Evolutionary conservation across 2,329 filamentous ascomycete species (phyloP).

Genomic region (Aureobasidium leucospermi): DNA sequence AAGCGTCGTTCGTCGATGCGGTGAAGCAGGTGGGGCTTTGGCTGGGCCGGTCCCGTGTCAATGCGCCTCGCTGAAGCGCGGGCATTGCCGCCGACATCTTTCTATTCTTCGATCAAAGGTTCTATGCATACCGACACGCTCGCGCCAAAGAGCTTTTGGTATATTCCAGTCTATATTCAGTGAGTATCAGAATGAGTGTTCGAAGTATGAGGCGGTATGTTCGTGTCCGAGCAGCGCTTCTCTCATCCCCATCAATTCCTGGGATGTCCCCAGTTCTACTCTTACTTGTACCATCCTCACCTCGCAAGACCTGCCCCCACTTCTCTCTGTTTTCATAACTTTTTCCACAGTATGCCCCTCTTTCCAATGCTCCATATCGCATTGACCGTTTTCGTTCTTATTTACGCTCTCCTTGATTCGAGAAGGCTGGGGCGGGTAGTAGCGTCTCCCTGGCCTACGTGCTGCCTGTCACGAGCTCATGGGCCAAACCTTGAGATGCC

Average conservation of each 20-base stretch:
- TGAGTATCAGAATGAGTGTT: background rate
- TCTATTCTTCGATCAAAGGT: background rate
- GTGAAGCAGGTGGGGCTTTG: slow-evolving; percentile 4
- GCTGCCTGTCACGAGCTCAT: background rate
- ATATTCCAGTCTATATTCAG: background rate
- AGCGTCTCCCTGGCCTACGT: background rate
- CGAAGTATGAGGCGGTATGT: background rate
- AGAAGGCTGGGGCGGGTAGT: background rate
- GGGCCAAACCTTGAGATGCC: background rate
- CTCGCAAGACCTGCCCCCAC: slow-evolving; percentile 6
- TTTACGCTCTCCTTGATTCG: background rate
- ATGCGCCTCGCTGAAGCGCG: background rate
- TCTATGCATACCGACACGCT: slow-evolving; percentile 9
- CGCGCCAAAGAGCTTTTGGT: background rate
- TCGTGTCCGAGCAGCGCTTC: background rate
- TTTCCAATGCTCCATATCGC: background rate
- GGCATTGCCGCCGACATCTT: background rate
- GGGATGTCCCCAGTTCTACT: background rate
- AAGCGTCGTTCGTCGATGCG: background rate
- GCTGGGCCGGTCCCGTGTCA: background rate
- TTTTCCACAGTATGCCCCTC: background rate
- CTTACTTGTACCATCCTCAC: background rate
- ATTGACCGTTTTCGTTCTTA: background rate
- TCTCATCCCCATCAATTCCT: background rate
- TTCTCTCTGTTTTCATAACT: slow-evolving; percentile 6